These are phyloP conservation scores for Phytophthora meadii DNA, from an alignment of 352 stramenopile species.

Conservation along the genomic window DNA sequence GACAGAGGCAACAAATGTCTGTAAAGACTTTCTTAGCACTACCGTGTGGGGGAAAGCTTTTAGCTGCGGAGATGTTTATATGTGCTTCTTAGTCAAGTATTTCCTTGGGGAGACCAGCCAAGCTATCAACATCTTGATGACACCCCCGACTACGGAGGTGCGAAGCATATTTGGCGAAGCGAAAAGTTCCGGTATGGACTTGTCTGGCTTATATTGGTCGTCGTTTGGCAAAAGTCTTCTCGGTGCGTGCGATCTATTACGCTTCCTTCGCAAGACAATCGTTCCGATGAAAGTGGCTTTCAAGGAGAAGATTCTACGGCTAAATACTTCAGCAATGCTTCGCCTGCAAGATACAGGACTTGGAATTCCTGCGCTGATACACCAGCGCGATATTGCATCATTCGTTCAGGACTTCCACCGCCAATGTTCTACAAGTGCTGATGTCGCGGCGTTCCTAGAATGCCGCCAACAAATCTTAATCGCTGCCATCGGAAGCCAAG, in stretches of 20 bases:
- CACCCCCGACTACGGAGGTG: slow-evolving; percentile 56
- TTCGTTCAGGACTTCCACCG: slow-evolving; percentile 59
- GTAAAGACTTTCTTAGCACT: slow-evolving; percentile 68
- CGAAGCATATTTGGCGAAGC: slow-evolving; percentile 57
- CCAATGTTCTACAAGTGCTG: slow-evolving; percentile 33
- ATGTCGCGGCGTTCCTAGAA: slow-evolving; percentile 50
- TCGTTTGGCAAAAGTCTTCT: slow-evolving; percentile 76
- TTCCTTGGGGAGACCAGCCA: slow-evolving; percentile 52
- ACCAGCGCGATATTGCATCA: slow-evolving; percentile 60
- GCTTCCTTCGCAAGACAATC: slow-evolving; percentile 64
- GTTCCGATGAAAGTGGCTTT: slow-evolving; percentile 50
- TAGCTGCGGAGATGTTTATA: slow-evolving; percentile 74
- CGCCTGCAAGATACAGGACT: slow-evolving; percentile 65
- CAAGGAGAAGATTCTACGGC: slow-evolving; percentile 61
- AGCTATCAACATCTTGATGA: slow-evolving; percentile 63
- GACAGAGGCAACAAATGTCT: slow-evolving; percentile 46
- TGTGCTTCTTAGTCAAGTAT: slow-evolving; percentile 79
- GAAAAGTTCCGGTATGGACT: slow-evolving; percentile 9
- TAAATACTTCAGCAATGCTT: slow-evolving; percentile 60
- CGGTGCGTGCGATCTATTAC: slow-evolving; percentile 68
- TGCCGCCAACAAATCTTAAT: slow-evolving; percentile 47
- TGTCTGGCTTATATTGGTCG: slow-evolving; percentile 71
- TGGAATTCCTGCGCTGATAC: slow-evolving; percentile 56
- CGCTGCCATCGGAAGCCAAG: slow-evolving; percentile 44
- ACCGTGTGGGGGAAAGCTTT: slow-evolving; percentile 57